Conservation (phyloP, 306 rosid genomes). For the Begonia masoniana region DNA sequence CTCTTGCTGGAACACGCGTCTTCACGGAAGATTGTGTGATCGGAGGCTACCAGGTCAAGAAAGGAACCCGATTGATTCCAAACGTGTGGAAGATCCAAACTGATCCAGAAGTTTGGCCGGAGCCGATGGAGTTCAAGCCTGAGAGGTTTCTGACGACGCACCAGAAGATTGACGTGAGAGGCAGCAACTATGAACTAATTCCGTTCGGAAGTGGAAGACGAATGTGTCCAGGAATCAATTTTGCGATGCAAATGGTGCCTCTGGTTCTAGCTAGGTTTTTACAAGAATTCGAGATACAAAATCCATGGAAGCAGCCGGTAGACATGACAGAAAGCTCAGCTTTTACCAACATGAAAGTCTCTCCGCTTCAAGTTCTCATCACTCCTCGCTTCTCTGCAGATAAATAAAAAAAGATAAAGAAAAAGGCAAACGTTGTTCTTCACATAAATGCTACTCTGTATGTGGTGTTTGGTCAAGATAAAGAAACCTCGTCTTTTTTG, state of each 20-base stretch:
- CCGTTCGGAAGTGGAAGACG: constrained; percentile 6
- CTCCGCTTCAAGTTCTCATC: constrained; percentile 2
- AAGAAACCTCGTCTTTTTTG: too few relatives aligned
- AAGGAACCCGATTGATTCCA: neutral
- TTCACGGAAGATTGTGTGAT: neutral
- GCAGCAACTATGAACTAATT: neutral
- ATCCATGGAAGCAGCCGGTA: neutral
- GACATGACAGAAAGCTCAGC: neutral
- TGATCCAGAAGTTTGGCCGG: neutral
- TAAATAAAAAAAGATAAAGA: too few relatives aligned
- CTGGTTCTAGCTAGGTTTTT: neutral
- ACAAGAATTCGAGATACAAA: neutral
- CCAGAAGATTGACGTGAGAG: neutral
- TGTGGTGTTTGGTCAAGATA: too few relatives aligned
- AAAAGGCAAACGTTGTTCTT: too few relatives aligned
- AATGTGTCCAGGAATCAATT: neutral
- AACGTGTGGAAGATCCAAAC: constrained; percentile 1
- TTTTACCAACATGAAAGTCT: neutral
- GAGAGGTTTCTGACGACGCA: constrained; percentile 4
- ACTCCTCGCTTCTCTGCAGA: neutral
- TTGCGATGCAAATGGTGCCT: neutral
- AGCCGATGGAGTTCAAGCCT: constrained; percentile 4
- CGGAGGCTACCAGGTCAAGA: neutral
- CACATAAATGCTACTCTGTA: too few relatives aligned
- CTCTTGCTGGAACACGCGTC: neutral